Evolutionary conservation across 768 basidiomycete species (phyloP), one percentile per base, ranked within the genome.

Genomic region (Tulasnella calospora): DNA sequence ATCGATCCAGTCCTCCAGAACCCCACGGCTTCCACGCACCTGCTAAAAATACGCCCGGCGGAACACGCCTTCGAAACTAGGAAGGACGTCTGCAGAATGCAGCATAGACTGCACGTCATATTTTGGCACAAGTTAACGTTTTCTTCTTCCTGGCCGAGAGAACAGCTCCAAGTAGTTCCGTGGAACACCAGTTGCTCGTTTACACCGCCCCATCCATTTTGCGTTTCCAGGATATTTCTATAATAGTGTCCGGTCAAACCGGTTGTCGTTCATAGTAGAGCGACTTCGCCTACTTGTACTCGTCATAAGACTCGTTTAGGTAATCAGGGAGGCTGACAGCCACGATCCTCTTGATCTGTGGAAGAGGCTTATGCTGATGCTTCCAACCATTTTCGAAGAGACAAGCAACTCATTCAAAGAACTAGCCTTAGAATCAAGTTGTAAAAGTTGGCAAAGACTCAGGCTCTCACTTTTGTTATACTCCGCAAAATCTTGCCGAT

Each of bases 371-470:
- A 3, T 47, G 23, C 27, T 10, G 33, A 30, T 74, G 73, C 51
- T 74, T 44, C 73, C 73, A 74, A 3, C 73, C 73, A 12, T 74
- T 21, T 41, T 21, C 21, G 27, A 74, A 74, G 44, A 74, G 73
- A 8, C 73, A 9, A 35, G 30, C 30, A 19, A 74, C 73, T 74
- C 12, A 5, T 40, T 36, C 30, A 12, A 74, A 33, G n/a, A 9
- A 55, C 51, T 8, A 8, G 7, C 1, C 15, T 19, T 19, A 55
- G 21, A 40, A 12, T 40, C 13, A 40, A 40, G 40, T 27, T 10
- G 1, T 27, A 19, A 9, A 55, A 51, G n/a, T n/a, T n/a, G n/a
- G n/a, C n/a, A n/a, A n/a, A n/a, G n/a, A n/a, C n/a, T n/a, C n/a
- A n/a, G 30, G 23, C 15, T 6, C 23, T n/a, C 55, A 74, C 73